Evolutionary conservation across 2,329 filamentous ascomycete genomes (phyloP).

Genomic region (Monosporascus sp.): DNA sequence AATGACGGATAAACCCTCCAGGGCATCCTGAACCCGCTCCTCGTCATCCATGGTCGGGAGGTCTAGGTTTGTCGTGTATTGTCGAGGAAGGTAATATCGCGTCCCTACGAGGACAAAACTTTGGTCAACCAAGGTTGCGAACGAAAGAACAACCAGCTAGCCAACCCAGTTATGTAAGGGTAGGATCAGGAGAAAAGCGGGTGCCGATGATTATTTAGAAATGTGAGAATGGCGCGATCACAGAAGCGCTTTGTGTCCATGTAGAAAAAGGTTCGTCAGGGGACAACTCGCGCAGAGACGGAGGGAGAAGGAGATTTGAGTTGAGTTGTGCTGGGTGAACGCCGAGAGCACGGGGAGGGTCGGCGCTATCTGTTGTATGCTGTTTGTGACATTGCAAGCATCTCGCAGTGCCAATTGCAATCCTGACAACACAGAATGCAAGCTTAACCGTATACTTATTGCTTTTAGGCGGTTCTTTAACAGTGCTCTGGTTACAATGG

Average conservation of each 20-base stretch:
- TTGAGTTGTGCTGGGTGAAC: neutral
- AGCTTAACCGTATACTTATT: neutral
- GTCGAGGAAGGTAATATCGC: constrained; percentile 1
- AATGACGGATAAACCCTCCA: constrained; percentile 42
- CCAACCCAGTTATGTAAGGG: neutral
- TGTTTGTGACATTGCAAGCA: constrained; percentile 24
- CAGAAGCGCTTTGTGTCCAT: constrained; percentile 10
- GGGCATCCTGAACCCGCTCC: constrained; percentile 23
- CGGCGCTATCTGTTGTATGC: constrained; percentile 20
- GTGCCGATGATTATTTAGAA: constrained; percentile 1
- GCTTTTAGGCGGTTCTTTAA: neutral
- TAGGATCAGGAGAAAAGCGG: constrained; percentile 3
- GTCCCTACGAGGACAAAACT: constrained; percentile 1
- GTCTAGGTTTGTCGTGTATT: constrained; percentile 2
- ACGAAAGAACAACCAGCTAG: neutral
- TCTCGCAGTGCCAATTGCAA: constrained; percentile 21
- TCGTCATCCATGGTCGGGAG: constrained; percentile 26
- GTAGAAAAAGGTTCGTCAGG: constrained; percentile 2
- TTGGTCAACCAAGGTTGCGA: constrained; percentile 1
- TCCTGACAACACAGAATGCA: constrained; percentile 6
- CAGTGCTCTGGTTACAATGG: neutral
- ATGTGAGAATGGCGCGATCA: constrained; percentile 7
- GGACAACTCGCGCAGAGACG: neutral
- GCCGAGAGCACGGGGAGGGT: neutral
- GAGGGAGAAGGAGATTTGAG: neutral